Base-by-base conservation (phyloP, 2,329 filamentous ascomycete species). In the Aspergillus bombycis region DNA sequence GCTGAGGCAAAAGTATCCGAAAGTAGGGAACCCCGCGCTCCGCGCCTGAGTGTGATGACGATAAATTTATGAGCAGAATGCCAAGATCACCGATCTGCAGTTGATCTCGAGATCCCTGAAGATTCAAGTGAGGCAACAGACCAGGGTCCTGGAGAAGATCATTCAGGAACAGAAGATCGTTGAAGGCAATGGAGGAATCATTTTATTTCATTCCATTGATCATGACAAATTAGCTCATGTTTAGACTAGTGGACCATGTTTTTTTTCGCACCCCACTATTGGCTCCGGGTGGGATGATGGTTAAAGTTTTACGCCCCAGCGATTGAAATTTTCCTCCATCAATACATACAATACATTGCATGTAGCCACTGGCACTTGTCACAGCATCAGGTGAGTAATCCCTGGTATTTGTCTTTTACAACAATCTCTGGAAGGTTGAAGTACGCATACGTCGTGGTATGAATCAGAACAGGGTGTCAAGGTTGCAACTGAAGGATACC, bases 211-310 rank as follows among this genome's bases (percentile, higher is more conserved):
- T 55, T n/a, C 38, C 3, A 26, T 55, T 36, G 30, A 23, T 55
- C 26, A 55, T 36, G 52, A 11, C 30, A 38, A 38, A 55, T 55
- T 38, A 55, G 14, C 52, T 55, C 52, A 55, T 23, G 38, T 55
- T 38, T 55, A 38, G 52, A 16, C 52, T 55, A 55, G 52, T 55
- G 52, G 52, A 38, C 52, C 52, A 55, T 36, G 52, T 36, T 55
- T 52, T 52, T 52, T 52, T 55, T 36, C 14, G 3, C 32, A 12
- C 52, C 32, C 52, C 52, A 55, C 52, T 36, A 38, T 38, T 55
- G 52, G 52, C 26, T 21, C 52, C 28, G 28, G 48, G 48, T 52
- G 48, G 48, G 16, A 30, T 52, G 21, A 30, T 19, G 28, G 19
- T 52, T 52, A 52, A 52, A 32, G 28, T 52, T 52, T 52, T 52